Evolutionary conservation across 2,329 filamentous ascomycete genomes (phyloP).

Genomic region (Camptophora hylomeconis): DNA sequence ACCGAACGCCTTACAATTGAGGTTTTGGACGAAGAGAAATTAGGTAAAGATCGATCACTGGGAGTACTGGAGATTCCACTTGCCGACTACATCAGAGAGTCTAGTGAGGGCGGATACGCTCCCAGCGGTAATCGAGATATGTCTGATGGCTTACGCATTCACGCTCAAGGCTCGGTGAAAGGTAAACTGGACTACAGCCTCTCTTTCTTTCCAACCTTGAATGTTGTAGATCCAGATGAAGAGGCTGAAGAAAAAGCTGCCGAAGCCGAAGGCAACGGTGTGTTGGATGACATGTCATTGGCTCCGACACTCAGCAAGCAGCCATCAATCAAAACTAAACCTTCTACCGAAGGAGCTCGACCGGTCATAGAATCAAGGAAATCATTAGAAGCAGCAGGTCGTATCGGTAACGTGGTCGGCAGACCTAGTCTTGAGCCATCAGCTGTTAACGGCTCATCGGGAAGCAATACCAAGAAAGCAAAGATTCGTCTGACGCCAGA

Average conservation of each 20-base stretch:
- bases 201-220: conserved; percentile 80
- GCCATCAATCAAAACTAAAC: conserved; percentile 10
- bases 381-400: conserved; percentile 10
- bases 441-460: too few relatives aligned
- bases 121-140: conserved; percentile 61
- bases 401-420: too few relatives aligned
- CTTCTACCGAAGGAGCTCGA: conserved; percentile 7
- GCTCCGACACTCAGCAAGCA: conserved; percentile 14
- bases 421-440: too few relatives aligned
- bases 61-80: conserved; percentile 67
- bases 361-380: conserved; percentile 11
- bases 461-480: too few relatives aligned
- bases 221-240: conserved; percentile 69
- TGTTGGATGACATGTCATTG: not conserved
- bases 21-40: conserved; percentile 90
- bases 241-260: conserved; percentile 31
- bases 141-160: conserved; percentile 57
- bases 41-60: conserved; percentile 80
- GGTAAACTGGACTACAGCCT: conserved; percentile 70
- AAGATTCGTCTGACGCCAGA: conserved; percentile 69
- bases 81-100: conserved; percentile 65
- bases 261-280: conserved; percentile 16
- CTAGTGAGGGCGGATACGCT: conserved; percentile 68
- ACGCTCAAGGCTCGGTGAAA: conserved; percentile 61
- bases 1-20: conserved; percentile 79